Evolutionary conservation across 129 eudicot genomes (phyloP).

Genomic region (Apium graveolens): DNA sequence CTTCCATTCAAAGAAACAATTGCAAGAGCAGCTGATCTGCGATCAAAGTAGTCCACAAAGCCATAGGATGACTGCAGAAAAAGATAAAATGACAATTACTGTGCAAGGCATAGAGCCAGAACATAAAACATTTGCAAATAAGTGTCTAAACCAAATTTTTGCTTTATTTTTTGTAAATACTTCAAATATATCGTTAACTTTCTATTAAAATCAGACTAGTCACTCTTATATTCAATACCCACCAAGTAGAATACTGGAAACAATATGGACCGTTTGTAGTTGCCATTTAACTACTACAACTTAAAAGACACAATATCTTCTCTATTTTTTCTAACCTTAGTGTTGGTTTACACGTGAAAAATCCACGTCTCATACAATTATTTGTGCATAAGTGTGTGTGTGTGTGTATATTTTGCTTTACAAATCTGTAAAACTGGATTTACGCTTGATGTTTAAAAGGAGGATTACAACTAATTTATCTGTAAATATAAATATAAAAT

Average conservation of each 20-base stretch:
- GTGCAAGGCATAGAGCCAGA: background rate
- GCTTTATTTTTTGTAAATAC: background rate
- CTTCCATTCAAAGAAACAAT: constrained; percentile 91
- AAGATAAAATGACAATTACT: background rate
- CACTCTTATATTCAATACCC: background rate
- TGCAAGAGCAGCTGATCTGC: constrained; percentile 93
- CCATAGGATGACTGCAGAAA: constrained; percentile 83
- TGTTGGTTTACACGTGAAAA: background rate
- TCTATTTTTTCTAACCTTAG: background rate
- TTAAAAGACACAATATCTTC: background rate
- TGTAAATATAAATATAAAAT: background rate
- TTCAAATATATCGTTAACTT: background rate
- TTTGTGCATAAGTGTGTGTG: background rate
- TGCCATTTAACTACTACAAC: no score
- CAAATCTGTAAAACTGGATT: background rate
- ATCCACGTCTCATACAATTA: background rate
- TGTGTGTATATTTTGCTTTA: background rate
- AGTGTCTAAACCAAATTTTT: background rate
- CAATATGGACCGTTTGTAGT: background rate
- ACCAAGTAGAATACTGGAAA: background rate
- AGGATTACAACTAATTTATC: background rate
- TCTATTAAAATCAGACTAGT: background rate
- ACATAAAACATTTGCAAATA: background rate
- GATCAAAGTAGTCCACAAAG: constrained; percentile 95
- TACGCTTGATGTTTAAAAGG: background rate